A percentile compares a stretch with the other conserved stretches of the same genome.
Evolutionary conservation across 768 basidiomycete species (phyloP).

Genomic region (Tylopilus sp.): DNA sequence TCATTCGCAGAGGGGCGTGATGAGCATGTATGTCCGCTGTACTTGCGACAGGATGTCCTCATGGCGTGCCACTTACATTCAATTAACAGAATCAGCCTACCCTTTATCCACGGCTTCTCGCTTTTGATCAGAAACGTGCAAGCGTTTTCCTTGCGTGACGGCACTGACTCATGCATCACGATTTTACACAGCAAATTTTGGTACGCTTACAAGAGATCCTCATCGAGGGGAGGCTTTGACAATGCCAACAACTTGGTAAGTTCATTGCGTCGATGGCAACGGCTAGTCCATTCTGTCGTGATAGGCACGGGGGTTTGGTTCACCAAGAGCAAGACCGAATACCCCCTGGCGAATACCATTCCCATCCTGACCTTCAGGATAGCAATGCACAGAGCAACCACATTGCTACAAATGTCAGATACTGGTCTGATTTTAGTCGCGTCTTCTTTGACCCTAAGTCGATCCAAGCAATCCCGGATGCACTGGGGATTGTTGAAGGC

Average conservation of each 20-base stretch:
- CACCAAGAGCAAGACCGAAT: constrained; percentile 54
- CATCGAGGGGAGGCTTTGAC: constrained; percentile 29
- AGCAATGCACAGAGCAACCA: constrained; percentile 8
- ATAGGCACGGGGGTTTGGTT: constrained; percentile 48
- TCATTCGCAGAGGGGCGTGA: constrained; percentile 66
- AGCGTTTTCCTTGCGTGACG: neutral
- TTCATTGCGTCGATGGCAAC: neutral
- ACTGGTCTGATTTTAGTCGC: constrained; percentile 51
- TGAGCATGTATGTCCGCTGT: constrained; percentile 39
- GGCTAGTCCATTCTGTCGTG: neutral
- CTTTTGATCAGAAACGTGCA: constrained; percentile 66
- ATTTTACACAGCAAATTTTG: constrained; percentile 55
- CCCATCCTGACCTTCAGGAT: constrained; percentile 33
- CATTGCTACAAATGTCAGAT: constrained; percentile 34
- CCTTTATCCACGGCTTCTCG: constrained; percentile 60
- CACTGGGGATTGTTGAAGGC: constrained; percentile 45
- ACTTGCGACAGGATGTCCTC: neutral
- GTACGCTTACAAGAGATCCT: constrained; percentile 46
- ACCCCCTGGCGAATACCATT: constrained; percentile 53
- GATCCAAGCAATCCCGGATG: constrained; percentile 60
- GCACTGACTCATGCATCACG: constrained; percentile 8
- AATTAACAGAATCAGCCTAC: constrained; percentile 33
- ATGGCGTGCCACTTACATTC: neutral
- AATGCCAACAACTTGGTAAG: constrained; percentile 21
- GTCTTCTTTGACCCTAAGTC: constrained; percentile 62